Evolutionary conservation across 805 yeast genomes (phyloP).

Genomic region (Suhomyces prunicola): DNA sequence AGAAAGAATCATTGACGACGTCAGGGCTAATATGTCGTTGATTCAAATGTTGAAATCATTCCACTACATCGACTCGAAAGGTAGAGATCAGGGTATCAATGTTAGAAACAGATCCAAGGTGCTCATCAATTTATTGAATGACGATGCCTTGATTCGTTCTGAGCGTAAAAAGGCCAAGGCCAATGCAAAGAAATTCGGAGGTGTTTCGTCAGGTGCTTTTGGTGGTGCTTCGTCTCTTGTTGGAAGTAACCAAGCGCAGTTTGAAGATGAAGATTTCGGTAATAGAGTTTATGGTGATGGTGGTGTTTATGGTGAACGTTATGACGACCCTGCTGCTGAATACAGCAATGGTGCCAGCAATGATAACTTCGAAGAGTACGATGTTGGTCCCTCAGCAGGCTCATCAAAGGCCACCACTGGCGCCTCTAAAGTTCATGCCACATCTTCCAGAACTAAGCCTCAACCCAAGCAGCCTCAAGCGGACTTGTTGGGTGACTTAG

Average conservation of each 20-base stretch:
- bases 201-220: slow-evolving; percentile 54
- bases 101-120: slow-evolving; percentile 89
- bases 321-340: slow-evolving; percentile 53
- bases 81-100: slow-evolving; percentile 93
- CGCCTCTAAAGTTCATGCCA: slow-evolving; percentile 33
- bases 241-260: slow-evolving; percentile 19
- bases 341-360: slow-evolving; percentile 32
- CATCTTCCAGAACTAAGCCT: slow-evolving; percentile 25
- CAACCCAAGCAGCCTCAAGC: slow-evolving; percentile 33
- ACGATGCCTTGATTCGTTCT: slow-evolving; percentile 69
- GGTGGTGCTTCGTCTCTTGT: slow-evolving; percentile 50
- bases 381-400: slow-evolving; percentile 35
- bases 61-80: slow-evolving; percentile 91
- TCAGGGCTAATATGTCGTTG: slow-evolving; percentile 75
- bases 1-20: slow-evolving; percentile 93
- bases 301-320: slow-evolving; percentile 66
- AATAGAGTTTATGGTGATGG: slow-evolving; percentile 67
- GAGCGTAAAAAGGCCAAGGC: slow-evolving; percentile 91
- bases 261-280: slow-evolving; percentile 50
- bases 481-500: slow-evolving; percentile 49
- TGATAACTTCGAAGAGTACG: slow-evolving; percentile 60
- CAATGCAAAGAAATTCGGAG: slow-evolving; percentile 78
- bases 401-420: slow-evolving; percentile 34
- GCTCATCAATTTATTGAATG: slow-evolving; percentile 65
- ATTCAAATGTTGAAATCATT: slow-evolving; percentile 87